Base-by-base conservation (phyloP, 208 protist genomes). In the Leishmania amazonensis region DNA sequence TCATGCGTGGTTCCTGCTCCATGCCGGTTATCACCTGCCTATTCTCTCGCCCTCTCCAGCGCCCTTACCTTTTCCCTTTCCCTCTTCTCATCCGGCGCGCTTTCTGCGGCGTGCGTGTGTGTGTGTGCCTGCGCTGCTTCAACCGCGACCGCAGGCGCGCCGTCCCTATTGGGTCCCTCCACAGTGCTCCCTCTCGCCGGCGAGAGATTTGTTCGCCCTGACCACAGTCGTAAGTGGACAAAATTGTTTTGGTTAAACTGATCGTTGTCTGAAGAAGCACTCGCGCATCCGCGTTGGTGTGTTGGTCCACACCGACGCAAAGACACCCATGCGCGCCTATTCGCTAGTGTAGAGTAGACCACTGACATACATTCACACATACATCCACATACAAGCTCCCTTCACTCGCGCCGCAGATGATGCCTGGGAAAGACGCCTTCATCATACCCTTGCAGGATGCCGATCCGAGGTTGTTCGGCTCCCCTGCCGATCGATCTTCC, bases 391-490 rank as follows among this genome's bases (percentile, higher is more conserved):
- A 31, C 67, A 73, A 40, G 24, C 67, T 19, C 0, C 67, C 40
- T 31, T 31, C 24, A 53, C 28, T 38, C 15, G 40, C 40, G 9
- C 19, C 40, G 3, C 45, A 53, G 21, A 54, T 28, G 60, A 71
- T 78, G 81, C 31, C 38, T 31, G 45, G 64, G 19, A 49, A 68
- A 28, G 31, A 78, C 42, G 73, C 76, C 1, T 64, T 79, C 42
- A 79, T 85, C 49, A 79, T 86, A 42, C 83, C 83, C n/a, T 70
- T 86, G 51, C 71, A 84, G 42, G 80, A 81, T 35, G 84, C 80
- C 11, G 79, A 80, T 31, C 79, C 83, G 28, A 72, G 75, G 7
- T 54, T 83, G 70, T 67, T 83, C 47, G 83, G 75, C 45, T 58
- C 64, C 45, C 28, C 77, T 28, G 64, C 40, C 7, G 70, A 72